Evolutionary conservation across 495 filamentous ascomycete genomes (phyloP).

Genomic region (Oidiodendron maius): DNA sequence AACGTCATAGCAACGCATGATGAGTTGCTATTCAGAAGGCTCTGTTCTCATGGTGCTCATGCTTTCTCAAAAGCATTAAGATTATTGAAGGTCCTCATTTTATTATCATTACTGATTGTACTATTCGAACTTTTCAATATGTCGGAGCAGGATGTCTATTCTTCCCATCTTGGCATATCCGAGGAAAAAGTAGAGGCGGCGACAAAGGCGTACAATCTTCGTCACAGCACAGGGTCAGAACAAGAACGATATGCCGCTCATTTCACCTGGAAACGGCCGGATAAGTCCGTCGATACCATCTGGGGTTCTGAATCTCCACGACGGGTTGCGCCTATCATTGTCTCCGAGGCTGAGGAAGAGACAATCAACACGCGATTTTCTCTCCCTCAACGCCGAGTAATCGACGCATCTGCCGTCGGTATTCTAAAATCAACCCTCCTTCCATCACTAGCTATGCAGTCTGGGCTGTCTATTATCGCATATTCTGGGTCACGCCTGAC

Average conservation of each 20-base stretch:
- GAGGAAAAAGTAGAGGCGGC: not conserved
- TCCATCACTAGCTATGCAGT: conserved; percentile 41
- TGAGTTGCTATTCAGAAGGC: too few species aligned
- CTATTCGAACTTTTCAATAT: too few species aligned
- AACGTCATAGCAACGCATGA: too few species aligned
- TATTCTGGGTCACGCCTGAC: conserved; percentile 41
- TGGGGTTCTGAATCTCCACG: not conserved
- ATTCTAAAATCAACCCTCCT: conserved; percentile 46
- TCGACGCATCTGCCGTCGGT: conserved; percentile 25
- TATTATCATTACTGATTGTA: too few species aligned
- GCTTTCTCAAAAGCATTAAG: too few species aligned
- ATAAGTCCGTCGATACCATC: not conserved
- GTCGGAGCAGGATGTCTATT: not conserved
- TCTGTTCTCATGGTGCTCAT: too few species aligned
- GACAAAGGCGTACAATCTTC: not conserved
- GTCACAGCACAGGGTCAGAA: not conserved
- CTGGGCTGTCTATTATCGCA: conserved; percentile 36
- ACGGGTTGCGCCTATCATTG: not conserved
- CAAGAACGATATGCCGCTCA: conserved; percentile 3
- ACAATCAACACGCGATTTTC: too few species aligned
- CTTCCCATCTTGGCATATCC: not conserved
- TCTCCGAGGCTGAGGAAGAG: too few species aligned
- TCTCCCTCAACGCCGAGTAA: not conserved
- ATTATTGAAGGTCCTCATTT: too few species aligned
- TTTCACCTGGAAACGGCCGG: not conserved